These are phyloP conservation scores for Verticillium albo-atrum DNA, from an alignment of 2,329 filamentous ascomycete species.

Conservation along the genomic window DNA sequence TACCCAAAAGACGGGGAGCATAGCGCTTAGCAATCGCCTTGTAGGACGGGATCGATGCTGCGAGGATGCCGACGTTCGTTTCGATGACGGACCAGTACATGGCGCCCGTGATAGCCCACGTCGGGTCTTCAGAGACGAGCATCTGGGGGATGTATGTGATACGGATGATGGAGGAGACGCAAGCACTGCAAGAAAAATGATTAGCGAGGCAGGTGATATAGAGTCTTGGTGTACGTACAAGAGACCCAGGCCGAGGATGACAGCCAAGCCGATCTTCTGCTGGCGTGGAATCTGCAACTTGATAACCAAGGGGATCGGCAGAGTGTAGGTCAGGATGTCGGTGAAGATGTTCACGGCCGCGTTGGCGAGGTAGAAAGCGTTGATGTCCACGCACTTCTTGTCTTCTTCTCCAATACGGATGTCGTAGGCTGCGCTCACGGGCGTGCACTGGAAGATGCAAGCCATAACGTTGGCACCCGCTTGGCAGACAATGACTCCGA, in stretches of 20 bases:
- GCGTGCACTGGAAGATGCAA: conserved; percentile 38
- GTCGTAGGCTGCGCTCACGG: conserved; percentile 33
- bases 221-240: conserved; percentile 19
- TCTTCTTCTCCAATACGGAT: conserved; percentile 15
- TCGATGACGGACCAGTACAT: conserved; percentile 36
- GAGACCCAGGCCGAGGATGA: conserved; percentile 38
- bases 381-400: conserved; percentile 37
- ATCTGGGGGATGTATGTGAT: conserved; percentile 39
- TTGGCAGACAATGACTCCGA: conserved; percentile 32
- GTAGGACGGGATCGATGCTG: conserved; percentile 28
- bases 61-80: conserved; percentile 29
- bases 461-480: conserved; percentile 34
- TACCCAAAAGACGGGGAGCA: conserved; percentile 29
- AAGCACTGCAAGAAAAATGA: conserved; percentile 25
- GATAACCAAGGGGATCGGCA: conserved; percentile 38
- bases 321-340: conserved; percentile 36
- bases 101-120: conserved; percentile 29
- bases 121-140: conserved; percentile 28
- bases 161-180: conserved; percentile 39
- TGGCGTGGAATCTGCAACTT: conserved; percentile 36
- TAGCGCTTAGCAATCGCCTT: conserved; percentile 29
- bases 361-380: conserved; percentile 41
- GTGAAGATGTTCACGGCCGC: conserved; percentile 41
- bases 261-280: conserved; percentile 36
- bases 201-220: background rate